phyloP scores from a whole-genome alignment of 768 basidiomycete genomes.

The Mycena galericulata region DNA sequence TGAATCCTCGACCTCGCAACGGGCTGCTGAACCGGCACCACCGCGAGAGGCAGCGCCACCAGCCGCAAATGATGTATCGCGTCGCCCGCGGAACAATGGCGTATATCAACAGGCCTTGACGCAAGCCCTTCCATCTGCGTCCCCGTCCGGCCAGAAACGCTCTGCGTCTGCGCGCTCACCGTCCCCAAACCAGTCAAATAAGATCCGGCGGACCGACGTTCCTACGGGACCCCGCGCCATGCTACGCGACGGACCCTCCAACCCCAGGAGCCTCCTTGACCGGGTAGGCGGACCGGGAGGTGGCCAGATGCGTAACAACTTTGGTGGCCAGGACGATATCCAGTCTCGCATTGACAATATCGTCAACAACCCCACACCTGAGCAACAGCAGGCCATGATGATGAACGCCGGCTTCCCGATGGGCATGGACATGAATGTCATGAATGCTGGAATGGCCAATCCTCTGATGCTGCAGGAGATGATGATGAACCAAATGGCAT shows the following conservation, averaged over 20 bases:
- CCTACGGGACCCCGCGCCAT: constrained; percentile 92
- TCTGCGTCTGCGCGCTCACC: constrained; percentile 76
- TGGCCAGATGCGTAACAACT: constrained; percentile 54
- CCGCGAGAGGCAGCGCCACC: constrained; percentile 25
- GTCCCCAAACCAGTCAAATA: constrained; percentile 73
- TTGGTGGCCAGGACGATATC: constrained; percentile 69
- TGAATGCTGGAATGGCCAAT: constrained; percentile 67
- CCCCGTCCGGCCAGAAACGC: constrained; percentile 70
- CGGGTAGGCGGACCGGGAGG: constrained; percentile 73
- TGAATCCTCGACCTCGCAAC: constrained; percentile 50
- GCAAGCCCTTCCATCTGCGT: constrained; percentile 66
- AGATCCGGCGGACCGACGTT: constrained; percentile 78
- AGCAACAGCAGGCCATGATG: constrained; percentile 67
- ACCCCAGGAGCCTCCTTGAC: constrained; percentile 77
- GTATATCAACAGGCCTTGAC: constrained; percentile 83
- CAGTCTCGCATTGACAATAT: constrained; percentile 86
- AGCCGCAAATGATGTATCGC: constrained; percentile 38
- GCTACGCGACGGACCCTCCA: constrained; percentile 57
- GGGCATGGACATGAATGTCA: constrained; percentile 73
- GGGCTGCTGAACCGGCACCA: constrained; percentile 41
- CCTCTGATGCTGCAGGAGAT: constrained; percentile 87
- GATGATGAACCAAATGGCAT: constrained; percentile 92
- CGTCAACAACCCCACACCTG: constrained; percentile 62
- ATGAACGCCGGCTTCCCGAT: constrained; percentile 59
- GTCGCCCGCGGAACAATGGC: constrained; percentile 61